These are phyloP conservation scores for Henckelia pumila DNA, from an alignment of 257 asterid genomes.

Conservation along the genomic window DNA sequence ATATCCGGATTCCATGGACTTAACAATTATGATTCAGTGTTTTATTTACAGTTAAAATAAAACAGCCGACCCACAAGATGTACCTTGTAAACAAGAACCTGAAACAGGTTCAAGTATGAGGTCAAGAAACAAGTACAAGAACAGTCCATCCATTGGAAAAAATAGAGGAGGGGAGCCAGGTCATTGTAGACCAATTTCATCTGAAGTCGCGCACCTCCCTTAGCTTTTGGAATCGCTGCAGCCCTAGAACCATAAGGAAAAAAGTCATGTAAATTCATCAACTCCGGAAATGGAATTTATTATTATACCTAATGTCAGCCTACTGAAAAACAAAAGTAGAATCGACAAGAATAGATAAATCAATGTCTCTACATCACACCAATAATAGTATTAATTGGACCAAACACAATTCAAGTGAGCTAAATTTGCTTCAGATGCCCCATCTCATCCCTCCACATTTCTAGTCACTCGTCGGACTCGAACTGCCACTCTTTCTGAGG, in stretches of 20 bases:
- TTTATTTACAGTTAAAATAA: neutral
- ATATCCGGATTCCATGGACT: too few relatives aligned
- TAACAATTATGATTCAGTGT: neutral
- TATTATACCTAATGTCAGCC: neutral
- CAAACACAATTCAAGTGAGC: slow-evolving; percentile 6
- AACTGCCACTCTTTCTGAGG: neutral
- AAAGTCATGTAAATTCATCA: neutral
- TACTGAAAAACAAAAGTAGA: neutral
- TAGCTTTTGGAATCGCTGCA: slow-evolving; percentile 75
- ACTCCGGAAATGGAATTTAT: slow-evolving; percentile 3
- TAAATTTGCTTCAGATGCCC: neutral
- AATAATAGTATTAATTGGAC: neutral
- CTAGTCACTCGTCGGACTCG: slow-evolving; percentile 3
- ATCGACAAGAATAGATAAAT: neutral
- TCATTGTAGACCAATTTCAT: slow-evolving; percentile 80
- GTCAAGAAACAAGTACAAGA: slow-evolving; percentile 66
- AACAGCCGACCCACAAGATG: neutral
- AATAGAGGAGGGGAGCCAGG: slow-evolving; percentile 59
- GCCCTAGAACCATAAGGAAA: slow-evolving; percentile 45
- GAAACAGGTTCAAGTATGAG: slow-evolving; percentile 55
- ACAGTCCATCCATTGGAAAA: slow-evolving; percentile 78
- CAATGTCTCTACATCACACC: slow-evolving; percentile 1
- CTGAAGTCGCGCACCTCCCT: slow-evolving; percentile 69
- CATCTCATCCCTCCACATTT: neutral
- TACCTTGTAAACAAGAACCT: slow-evolving; percentile 77